Evolutionary conservation across 768 basidiomycete species (phyloP).

Genomic region (Infundibulicybe gibba): DNA sequence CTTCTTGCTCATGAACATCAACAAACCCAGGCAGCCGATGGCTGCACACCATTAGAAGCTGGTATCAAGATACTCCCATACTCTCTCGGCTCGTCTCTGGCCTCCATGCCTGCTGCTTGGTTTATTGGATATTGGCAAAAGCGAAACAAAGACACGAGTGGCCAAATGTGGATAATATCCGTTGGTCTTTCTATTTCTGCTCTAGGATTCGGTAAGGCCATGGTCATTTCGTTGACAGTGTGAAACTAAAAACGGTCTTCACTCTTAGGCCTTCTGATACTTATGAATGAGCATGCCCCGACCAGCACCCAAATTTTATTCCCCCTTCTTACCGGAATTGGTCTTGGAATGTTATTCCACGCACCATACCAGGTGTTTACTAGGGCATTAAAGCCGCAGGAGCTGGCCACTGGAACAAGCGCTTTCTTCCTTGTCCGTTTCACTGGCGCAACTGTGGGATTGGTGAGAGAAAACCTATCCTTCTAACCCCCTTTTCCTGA

Average conservation of each 20-base stretch:
- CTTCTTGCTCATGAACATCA: constrained; percentile 6
- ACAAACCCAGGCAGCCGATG: constrained; percentile 57
- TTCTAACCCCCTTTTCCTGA: constrained; percentile 11
- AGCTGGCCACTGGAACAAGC: constrained; percentile 77
- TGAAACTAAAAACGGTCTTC: not conserved
- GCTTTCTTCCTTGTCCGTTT: constrained; percentile 87
- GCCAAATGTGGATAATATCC: constrained; percentile 64
- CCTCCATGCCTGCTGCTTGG: constrained; percentile 87
- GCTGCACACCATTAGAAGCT: constrained; percentile 66
- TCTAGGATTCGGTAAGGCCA: constrained; percentile 64
- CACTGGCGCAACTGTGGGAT: constrained; percentile 78
- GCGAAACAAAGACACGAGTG: constrained; percentile 50
- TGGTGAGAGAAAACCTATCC: constrained; percentile 43
- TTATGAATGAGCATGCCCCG: constrained; percentile 53
- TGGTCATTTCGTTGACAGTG: not conserved
- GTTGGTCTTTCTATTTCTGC: constrained; percentile 62
- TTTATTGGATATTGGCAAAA: constrained; percentile 67
- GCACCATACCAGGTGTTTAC: constrained; percentile 82
- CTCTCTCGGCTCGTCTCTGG: constrained; percentile 79
- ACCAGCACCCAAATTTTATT: constrained; percentile 45
- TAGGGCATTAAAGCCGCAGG: constrained; percentile 56
- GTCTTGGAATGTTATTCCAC: constrained; percentile 82
- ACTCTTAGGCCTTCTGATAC: constrained; percentile 57
- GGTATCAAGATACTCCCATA: constrained; percentile 78
- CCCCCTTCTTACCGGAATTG: constrained; percentile 71